phyloP scores from a whole-genome alignment of 352 stramenopile genomes.

The Pythium rishiriense region DNA sequence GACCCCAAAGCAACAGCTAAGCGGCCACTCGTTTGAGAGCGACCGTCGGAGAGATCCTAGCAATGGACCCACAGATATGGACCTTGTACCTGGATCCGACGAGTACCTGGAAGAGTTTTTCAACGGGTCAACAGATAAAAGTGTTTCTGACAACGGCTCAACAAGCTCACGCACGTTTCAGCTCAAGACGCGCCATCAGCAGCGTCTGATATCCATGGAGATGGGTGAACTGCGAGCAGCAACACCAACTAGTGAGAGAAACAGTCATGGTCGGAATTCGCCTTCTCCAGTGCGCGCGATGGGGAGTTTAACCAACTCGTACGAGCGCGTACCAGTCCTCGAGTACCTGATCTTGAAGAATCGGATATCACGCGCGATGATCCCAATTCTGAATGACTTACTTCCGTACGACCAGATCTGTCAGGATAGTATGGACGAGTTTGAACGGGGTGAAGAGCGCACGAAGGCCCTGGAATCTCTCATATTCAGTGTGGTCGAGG shows the following conservation, averaged over 20 bases:
- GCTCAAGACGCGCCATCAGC: constrained; percentile 12
- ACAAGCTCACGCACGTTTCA: constrained; percentile 13
- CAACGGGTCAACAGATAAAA: background rate
- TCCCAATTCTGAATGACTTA: constrained; percentile 48
- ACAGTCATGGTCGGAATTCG: constrained; percentile 10
- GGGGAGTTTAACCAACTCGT: constrained; percentile 24
- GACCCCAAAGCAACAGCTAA: constrained; percentile 16
- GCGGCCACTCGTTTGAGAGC: constrained; percentile 1
- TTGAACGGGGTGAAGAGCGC: constrained; percentile 41
- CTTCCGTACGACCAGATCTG: constrained; percentile 48
- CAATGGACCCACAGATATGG: background rate
- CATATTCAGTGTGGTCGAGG: constrained; percentile 57
- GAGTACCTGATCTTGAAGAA: constrained; percentile 58
- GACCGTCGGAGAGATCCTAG: background rate
- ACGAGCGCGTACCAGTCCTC: constrained; percentile 48
- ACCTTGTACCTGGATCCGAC: background rate
- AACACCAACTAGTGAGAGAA: constrained; percentile 3
- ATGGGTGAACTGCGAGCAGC: background rate
- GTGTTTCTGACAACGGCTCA: constrained; percentile 7
- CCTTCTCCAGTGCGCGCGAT: background rate
- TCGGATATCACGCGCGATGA: constrained; percentile 42
- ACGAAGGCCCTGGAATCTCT: constrained; percentile 53
- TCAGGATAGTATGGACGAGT: constrained; percentile 21
- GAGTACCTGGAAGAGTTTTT: constrained; percentile 10
- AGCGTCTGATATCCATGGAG: constrained; percentile 10